Conservation (phyloP, 495 filamentous ascomycete species). For the Aspergillus bertholletiae region DNA sequence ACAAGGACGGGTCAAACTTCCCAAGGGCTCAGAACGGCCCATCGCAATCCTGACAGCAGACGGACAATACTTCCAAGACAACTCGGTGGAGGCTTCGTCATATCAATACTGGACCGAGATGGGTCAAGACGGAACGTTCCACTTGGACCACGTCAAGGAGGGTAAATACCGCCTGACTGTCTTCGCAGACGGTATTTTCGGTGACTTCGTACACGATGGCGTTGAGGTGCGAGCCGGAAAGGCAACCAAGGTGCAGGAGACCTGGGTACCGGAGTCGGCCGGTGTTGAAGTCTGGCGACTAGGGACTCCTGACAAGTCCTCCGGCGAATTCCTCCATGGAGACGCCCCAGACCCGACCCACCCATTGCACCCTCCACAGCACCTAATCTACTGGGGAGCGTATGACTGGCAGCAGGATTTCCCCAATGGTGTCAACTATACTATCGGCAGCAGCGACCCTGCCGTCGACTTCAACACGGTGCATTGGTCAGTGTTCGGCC, state of each 20-base stretch:
- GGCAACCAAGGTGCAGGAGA: conserved; percentile 23
- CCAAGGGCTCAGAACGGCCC: conserved; percentile 36
- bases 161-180: conserved; percentile 54
- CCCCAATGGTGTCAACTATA: conserved; percentile 47
- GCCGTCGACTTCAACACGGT: conserved; percentile 49
- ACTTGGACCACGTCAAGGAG: conserved; percentile 44
- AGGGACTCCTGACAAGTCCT: conserved; percentile 52
- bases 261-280: conserved; percentile 46
- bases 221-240: conserved; percentile 34
- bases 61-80: conserved; percentile 55
- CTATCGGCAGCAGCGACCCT: conserved; percentile 43
- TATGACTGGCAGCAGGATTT: conserved; percentile 54
- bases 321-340: conserved; percentile 54
- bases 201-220: conserved; percentile 45
- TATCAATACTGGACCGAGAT: conserved; percentile 59
- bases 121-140: conserved; percentile 37
- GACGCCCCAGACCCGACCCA: conserved; percentile 36
- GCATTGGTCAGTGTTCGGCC: conserved; percentile 54
- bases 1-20: conserved; percentile 42
- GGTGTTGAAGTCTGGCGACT: conserved; percentile 54
- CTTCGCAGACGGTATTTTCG: conserved; percentile 55
- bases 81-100: conserved; percentile 41
- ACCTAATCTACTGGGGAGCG: conserved; percentile 52
- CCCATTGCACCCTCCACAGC: conserved; percentile 45
- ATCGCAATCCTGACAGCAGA: conserved; percentile 51